Conservation (phyloP, 306 rosid genomes). For the Cucumis cinereus region DNA sequence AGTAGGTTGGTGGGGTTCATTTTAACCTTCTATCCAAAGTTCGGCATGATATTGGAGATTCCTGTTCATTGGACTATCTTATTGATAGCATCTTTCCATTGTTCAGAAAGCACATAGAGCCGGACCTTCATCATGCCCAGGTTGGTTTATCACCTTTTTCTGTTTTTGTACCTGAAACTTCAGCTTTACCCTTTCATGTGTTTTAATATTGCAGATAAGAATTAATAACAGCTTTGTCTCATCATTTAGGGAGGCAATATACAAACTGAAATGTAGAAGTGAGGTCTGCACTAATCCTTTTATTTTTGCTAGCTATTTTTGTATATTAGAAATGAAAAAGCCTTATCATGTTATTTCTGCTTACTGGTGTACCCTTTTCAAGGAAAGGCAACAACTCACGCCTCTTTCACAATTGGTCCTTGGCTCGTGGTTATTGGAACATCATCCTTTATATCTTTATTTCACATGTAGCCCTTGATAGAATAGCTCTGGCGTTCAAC, state of each 20-base stretch:
- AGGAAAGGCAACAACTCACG: neutral
- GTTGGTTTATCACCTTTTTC: conserved; percentile 41
- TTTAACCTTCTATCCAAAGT: conserved; percentile 96
- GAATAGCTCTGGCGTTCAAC: neutral
- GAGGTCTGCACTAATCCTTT: conserved; percentile 43
- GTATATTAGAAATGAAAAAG: neutral
- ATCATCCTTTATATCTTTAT: neutral
- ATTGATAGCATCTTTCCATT: conserved; percentile 97
- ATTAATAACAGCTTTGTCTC: conserved; percentile 97
- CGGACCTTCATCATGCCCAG: conserved; percentile 99
- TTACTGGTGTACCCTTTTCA: neutral
- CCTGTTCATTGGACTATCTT: conserved; percentile 92
- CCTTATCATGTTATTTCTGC: neutral
- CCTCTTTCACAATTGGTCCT: neutral
- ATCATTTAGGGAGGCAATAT: conserved; percentile 96
- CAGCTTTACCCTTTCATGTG: conserved; percentile 14
- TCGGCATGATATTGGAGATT: conserved; percentile 92
- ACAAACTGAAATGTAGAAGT: conserved; percentile 85
- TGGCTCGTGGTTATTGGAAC: neutral
- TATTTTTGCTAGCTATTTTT: neutral
- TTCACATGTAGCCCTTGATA: too few relatives aligned
- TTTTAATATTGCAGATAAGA: conserved; percentile 64
- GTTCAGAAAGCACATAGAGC: conserved; percentile 94
- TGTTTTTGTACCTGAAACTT: conserved; percentile 22
- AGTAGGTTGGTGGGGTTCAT: conserved; percentile 98